Conservation (phyloP, 2,329 filamentous ascomycete genomes). For the Triangularia setosa region DNA sequence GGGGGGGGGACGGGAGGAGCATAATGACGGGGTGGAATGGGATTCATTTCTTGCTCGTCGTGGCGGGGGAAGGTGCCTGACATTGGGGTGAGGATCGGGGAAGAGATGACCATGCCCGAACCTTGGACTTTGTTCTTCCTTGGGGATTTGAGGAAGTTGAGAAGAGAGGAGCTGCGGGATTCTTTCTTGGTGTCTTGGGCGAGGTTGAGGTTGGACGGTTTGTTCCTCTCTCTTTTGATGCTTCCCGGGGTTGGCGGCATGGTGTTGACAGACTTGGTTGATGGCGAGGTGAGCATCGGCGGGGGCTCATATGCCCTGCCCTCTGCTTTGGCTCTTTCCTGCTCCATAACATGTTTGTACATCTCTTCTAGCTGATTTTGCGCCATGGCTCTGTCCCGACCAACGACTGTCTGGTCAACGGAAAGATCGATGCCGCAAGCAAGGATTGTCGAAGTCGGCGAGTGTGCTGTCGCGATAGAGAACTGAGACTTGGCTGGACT, state of each 20-base stretch:
- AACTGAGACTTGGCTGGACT: slow-evolving; percentile 30
- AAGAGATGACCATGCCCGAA: slow-evolving; percentile 53
- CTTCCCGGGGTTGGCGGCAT: slow-evolving; percentile 21
- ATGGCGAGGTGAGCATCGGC: slow-evolving; percentile 31
- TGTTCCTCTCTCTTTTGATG: slow-evolving; percentile 44
- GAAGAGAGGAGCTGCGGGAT: slow-evolving; percentile 58
- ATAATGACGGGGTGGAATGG: slow-evolving; percentile 57
- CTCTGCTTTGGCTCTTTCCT: slow-evolving; percentile 66
- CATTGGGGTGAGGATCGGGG: slow-evolving; percentile 62
- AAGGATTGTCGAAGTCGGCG: slow-evolving; percentile 42
- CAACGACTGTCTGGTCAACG: slow-evolving; percentile 74
- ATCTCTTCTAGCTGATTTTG: slow-evolving; percentile 83
- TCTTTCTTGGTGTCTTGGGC: slow-evolving; percentile 46
- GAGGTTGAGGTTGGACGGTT: slow-evolving; percentile 50
- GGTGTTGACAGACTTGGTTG: slow-evolving; percentile 19
- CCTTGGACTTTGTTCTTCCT: slow-evolving; percentile 47
- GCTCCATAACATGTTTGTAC: slow-evolving; percentile 88
- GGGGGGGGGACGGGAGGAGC: slow-evolving; percentile 53
- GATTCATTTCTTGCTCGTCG: slow-evolving; percentile 53
- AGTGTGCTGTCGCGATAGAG: slow-evolving; percentile 33
- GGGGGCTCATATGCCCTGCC: slow-evolving; percentile 48
- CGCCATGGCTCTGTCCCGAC: slow-evolving; percentile 68
- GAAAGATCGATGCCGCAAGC: slow-evolving; percentile 61
- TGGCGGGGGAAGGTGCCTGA: slow-evolving; percentile 56
- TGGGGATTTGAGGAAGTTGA: slow-evolving; percentile 57